Percentiles rank a stretch among this genome's conserved stretches.
Conservation (phyloP, 345 rosid genomes). For the Excoecaria agallocha region DNA sequence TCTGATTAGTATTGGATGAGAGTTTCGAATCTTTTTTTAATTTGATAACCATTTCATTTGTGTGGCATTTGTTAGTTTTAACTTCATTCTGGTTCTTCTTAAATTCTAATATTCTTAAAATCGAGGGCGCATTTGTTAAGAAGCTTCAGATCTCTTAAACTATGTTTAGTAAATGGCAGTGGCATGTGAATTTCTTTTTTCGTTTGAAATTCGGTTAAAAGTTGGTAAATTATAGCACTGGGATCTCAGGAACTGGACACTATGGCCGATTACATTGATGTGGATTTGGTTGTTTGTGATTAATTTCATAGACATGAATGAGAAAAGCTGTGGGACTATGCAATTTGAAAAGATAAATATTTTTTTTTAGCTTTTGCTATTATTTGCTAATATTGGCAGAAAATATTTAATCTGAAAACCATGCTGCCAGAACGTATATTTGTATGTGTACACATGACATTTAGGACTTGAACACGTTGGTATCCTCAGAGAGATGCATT, state of each 20-base stretch:
- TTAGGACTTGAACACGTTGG: not conserved
- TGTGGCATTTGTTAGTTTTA: not conserved
- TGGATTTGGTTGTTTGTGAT: conserved; percentile 18
- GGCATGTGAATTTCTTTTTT: not conserved
- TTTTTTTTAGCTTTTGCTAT: not conserved
- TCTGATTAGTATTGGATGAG: conserved; percentile 7
- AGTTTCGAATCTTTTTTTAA: not conserved
- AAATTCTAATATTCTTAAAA: not conserved
- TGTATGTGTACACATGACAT: not conserved
- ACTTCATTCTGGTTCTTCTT: not conserved
- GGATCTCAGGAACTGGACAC: conserved; percentile 3
- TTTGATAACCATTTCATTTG: not conserved
- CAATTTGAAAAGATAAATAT: not conserved
- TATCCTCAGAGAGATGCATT: not conserved
- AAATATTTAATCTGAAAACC: not conserved
- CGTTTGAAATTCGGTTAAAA: not conserved
- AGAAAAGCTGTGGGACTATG: not conserved
- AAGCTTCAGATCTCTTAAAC: conserved; percentile 4
- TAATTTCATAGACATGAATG: not conserved
- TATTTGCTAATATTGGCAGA: not conserved
- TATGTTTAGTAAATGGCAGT: not conserved
- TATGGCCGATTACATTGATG: conserved; percentile 4
- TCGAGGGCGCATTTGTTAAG: not conserved
- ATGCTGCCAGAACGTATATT: not conserved
- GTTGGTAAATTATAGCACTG: no score